Base-by-base conservation (phyloP, 2,329 filamentous ascomycete species). In the Trichoderma polysporum region DNA sequence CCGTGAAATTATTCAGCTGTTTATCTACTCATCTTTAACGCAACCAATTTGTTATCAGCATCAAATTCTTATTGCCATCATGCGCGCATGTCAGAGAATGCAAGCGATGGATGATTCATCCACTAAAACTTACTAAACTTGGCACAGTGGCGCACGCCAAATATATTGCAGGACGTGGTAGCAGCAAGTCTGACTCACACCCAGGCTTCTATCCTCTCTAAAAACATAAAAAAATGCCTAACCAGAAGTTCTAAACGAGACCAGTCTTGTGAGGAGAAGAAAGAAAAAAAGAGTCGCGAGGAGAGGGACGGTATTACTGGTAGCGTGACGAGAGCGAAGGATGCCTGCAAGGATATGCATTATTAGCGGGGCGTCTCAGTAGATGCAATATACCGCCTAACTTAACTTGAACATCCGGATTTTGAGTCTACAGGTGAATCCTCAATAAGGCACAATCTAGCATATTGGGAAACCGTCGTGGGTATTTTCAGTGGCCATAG, bases 361-460 rank as follows among this genome's bases (percentile, higher is more conserved):
- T 58, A 69, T 22, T 66, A 62, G 63, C 60, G 67, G 53, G 66
- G 52, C 35, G 33, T 54, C 22, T 57, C 63, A 31, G 31, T 66
- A 65, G 22, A 59, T 68, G 61, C 66, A 66, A 53, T 12, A 27
- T 45, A 17, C 12, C 31, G 60, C 49, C 60, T 45, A 45, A 22
- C n/a, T n/a, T 61, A 49, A 50, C 45, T 33, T 29, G 31, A 50
- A 52, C 3, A 33, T 35, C 50, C n/a, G n/a, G n/a, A n/a, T n/a
- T 41, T n/a, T 25, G 2, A n/a, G 31, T 25, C 35, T n/a, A 19
- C 47, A 52, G 7, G 6, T 17, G 27, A 22, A 12, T 22, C 9
- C 27, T 52, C 17, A 6, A 27, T 9, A 29, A n/a, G 17, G 5
- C 17, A 39, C 35, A 39, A 35, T 17, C 39, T 8, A 12, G n/a